Evolutionary conservation across 306 rosid genomes (phyloP), one percentile per base, ranked within the genome.

Genomic region (Prunus mira): DNA sequence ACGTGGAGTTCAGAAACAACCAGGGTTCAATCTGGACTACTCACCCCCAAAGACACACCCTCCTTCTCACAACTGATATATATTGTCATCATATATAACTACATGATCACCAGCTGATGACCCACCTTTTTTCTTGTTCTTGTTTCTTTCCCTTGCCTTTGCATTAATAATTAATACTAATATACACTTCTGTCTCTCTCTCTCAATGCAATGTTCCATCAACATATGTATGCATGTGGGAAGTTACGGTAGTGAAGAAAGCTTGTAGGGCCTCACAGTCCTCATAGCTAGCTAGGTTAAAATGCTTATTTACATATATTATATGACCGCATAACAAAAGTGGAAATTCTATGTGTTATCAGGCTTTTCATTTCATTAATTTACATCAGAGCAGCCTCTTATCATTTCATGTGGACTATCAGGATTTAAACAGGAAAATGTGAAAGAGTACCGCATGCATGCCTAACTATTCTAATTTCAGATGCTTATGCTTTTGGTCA

Each of bases 21-120:
- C 87, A 0, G 85, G 82, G 66, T 84, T 88, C 79, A 81, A 79
- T 83, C 81, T 80, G 86, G 97, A 93, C 61, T 90, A 93, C 71
- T 56, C 91, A 30, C 96, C 92, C 45, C 93, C 97, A 0, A 89
- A 89, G 87, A 86, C 92, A 58, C 94, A 93, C 79, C 96, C 97
- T 82, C 97, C 96, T 75, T 80, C 85, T 77, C 97, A 93, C 82
- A 92, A 92, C 84, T 86, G 76, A 87, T 50, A 65, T 46, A 49
- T 54, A 22, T 67, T 52, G 5, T 72, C 47, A 25, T 67, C 27
- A 56, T 56, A 55, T 54, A 67, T 55, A 55, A 24, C 28, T 61
- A 61, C 8, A 61, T 61, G n/a, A 28, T 14, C 54, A 49, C 9
- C 43, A 38, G 43, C 43, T 52, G 58, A 30, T 28, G 15, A 17